phyloP scores from a whole-genome alignment of 148 eudicot genomes.

The Rheum nobile region DNA sequence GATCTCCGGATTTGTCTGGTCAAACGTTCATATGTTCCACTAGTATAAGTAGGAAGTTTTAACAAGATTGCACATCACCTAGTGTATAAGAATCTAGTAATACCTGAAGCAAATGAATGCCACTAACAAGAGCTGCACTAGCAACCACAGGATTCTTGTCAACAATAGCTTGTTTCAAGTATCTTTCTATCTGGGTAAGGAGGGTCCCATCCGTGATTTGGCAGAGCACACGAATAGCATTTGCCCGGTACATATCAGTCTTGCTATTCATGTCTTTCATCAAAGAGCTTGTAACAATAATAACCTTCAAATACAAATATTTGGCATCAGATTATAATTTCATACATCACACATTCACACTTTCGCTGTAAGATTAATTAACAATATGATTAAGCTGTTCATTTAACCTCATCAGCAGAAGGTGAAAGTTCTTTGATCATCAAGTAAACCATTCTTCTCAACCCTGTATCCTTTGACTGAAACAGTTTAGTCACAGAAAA shows the following conservation, averaged over 20 bases:
- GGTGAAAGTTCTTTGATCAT: conserved; percentile 94
- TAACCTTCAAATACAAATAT: conserved; percentile 40
- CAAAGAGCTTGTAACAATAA: conserved; percentile 84
- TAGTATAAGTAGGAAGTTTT: neutral
- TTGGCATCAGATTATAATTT: conserved; percentile 13
- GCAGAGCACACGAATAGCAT: conserved; percentile 93
- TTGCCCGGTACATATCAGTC: conserved; percentile 94
- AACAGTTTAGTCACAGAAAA: conserved; percentile 84
- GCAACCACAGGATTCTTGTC: conserved; percentile 98
- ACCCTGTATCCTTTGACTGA: conserved; percentile 68
- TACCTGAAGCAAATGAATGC: conserved; percentile 93
- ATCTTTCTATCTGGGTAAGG: conserved; percentile 94
- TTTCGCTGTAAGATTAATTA: neutral
- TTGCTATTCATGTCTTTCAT: conserved; percentile 99
- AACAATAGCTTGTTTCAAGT: conserved; percentile 88
- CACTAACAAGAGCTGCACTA: conserved; percentile 97
- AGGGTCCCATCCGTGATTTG: conserved; percentile 87
- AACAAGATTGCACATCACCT: neutral
- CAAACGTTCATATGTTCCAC: conserved; percentile 2
- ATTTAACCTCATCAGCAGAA: conserved; percentile 76
- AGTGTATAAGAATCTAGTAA: neutral
- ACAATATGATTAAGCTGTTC: neutral
- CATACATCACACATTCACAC: neutral
- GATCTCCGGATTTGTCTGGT: conserved; percentile 90
- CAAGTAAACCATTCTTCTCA: conserved; percentile 92